Percentiles rank a stretch among this genome's conserved stretches.
phyloP scores from a whole-genome alignment of 148 eudicot species.

The Simmondsia chinensis region DNA sequence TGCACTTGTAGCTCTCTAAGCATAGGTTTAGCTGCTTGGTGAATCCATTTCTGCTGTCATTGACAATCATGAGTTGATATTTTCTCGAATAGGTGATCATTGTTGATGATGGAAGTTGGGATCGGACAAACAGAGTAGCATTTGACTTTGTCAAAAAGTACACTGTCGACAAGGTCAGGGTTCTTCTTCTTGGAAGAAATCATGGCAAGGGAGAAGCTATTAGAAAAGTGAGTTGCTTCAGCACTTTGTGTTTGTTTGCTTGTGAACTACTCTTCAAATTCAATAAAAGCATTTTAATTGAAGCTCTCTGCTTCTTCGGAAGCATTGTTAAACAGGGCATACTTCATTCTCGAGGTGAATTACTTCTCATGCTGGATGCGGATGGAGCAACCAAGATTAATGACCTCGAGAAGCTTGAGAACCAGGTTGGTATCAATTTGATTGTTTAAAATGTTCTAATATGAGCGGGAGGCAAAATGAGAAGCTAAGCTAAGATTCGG shows the following conservation, averaged over 20 bases:
- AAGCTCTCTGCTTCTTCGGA: slow-evolving; percentile 54
- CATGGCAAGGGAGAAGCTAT: slow-evolving; percentile 99
- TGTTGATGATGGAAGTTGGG: slow-evolving; percentile 93
- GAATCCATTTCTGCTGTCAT: not conserved
- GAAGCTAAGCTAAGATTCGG: too few species aligned
- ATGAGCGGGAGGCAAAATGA: too few species aligned
- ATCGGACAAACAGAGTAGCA: slow-evolving; percentile 81
- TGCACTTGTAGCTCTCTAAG: not conserved
- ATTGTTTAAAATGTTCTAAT: slow-evolving; percentile 1
- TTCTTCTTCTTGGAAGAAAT: slow-evolving; percentile 80
- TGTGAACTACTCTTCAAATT: slow-evolving; percentile 6
- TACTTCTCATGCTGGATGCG: slow-evolving; percentile 96
- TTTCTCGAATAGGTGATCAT: slow-evolving; percentile 58
- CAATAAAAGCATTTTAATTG: too few species aligned
- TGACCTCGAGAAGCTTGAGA: slow-evolving; percentile 93
- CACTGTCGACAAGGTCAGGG: slow-evolving; percentile 72
- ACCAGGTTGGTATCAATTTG: slow-evolving; percentile 43
- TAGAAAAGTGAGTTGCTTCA: slow-evolving; percentile 78
- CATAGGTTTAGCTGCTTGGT: not conserved
- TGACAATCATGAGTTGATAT: not conserved
- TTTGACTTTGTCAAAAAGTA: slow-evolving; percentile 72
- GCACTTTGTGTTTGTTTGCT: too few species aligned
- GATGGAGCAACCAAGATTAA: slow-evolving; percentile 96
- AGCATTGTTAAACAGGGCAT: slow-evolving; percentile 96
- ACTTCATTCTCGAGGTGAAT: slow-evolving; percentile 98